A percentile compares a stretch with the other conserved stretches of the same genome.
phyloP scores from a whole-genome alignment of 192 early-diverging fungal genomes.

The Chytriomyces sp. region DNA sequence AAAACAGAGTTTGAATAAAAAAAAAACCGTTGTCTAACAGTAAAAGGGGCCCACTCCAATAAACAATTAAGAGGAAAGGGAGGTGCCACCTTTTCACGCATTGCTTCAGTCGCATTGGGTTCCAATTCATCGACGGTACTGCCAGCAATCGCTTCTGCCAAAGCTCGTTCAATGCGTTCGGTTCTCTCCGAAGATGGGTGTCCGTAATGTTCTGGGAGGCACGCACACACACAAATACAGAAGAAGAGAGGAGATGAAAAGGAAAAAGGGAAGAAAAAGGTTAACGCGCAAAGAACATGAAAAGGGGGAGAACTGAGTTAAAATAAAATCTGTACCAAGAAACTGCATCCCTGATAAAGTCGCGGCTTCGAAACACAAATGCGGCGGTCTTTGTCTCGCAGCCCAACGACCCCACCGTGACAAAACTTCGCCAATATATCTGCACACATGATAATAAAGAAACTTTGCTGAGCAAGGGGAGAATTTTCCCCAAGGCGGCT shows the following conservation, averaged over 20 bases:
- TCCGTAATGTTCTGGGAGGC: background rate
- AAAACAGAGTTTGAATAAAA: background rate
- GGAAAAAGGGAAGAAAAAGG: no score
- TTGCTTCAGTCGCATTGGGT: constrained; percentile 41
- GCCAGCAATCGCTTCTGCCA: constrained; percentile 42
- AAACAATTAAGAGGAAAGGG: background rate
- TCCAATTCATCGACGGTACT: constrained; percentile 45
- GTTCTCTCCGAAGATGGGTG: constrained; percentile 35
- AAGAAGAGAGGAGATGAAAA: no score
- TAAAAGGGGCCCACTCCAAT: background rate
- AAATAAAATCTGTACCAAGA: constrained; percentile 27
- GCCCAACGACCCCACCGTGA: constrained; percentile 48
- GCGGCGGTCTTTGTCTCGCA: constrained; percentile 32
- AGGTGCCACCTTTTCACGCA: constrained; percentile 34
- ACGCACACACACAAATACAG: no score
- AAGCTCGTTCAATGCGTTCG: constrained; percentile 37
- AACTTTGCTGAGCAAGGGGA: no score
- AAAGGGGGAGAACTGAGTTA: background rate
- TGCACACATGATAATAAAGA: no score
- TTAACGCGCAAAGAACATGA: background rate
- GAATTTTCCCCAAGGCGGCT: no score
- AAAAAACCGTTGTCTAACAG: background rate
- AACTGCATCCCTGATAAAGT: constrained; percentile 36
- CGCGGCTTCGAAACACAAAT: constrained; percentile 50
- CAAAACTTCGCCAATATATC: constrained; percentile 39